Base-by-base conservation (phyloP, 805 yeast genomes). In the Wickerhamiella azymoides region DNA sequence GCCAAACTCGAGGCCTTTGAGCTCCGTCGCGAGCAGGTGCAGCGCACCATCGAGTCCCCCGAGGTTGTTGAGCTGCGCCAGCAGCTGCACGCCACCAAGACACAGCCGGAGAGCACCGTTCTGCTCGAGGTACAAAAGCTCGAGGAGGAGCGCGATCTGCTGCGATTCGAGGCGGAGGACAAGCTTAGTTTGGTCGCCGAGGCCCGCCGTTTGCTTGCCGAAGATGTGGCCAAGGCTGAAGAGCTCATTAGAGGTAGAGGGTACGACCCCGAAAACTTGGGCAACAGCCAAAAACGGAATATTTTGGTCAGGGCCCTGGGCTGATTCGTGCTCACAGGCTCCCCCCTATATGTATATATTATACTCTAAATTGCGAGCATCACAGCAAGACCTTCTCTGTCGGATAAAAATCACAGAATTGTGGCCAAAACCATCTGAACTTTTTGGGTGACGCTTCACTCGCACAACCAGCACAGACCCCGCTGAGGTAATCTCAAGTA, bases 211-310 rank as follows among this genome's bases (percentile, higher is more conserved):
- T 39, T 61, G 53, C 39, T 67, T 57, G 47, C 45, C 32, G 54
- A 54, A 48, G 49, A 63, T 56, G 55, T 68, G 17, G 67, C 57
- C 27, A 60, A 60, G 30, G 68, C 69, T 25, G 59, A 63, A 39
- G 50, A 53, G 33, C 65, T 72, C 33, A 56, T 69, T 21, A 47
- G 51, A 30, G 58, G 57, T 35, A 55, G 68, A 43, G 68, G 71
- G 10, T 60, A 59, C 47, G 53, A 68, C 27, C 71, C 73, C 7
- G 62, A 65, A 16, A 33, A 48, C 24, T 53, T 72, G 51, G 72
- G 74, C 58, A 66, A 65, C 43, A 70, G 70, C 60, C 75, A 79
- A 18, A 76, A 71, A 58, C 84, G 82, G 67, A 86, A 86, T 61
- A 62, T 84, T 39, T 62, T 83, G 19, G 19, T 42, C 36, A 35